Percentiles rank a stretch among this genome's conserved stretches.
Conservation (phyloP, 345 rosid species). For the Syzygium aromaticum region DNA sequence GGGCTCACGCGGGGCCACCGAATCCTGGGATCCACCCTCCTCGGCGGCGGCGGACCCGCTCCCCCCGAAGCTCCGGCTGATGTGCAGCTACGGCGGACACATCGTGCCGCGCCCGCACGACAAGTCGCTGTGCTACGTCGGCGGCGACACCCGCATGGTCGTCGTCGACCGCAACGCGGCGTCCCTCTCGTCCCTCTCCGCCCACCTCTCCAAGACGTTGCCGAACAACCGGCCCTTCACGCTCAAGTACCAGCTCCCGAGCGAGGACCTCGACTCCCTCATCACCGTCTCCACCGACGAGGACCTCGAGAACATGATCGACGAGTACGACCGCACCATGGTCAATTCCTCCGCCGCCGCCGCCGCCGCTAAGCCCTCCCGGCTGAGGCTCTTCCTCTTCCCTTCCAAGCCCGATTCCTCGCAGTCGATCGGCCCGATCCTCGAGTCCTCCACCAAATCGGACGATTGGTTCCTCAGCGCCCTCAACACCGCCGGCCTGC, state of each 20-base stretch:
- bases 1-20: constrained; percentile 68
- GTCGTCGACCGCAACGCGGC: constrained; percentile 66
- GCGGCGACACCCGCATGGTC: constrained; percentile 83
- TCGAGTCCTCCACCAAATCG: constrained; percentile 55
- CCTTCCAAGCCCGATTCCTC: constrained; percentile 60
- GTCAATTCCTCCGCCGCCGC: constrained; percentile 19
- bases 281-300: constrained; percentile 91
- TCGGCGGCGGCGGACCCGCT: constrained; percentile 19
- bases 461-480: constrained; percentile 94
- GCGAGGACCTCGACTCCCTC: constrained; percentile 88
- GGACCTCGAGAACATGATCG: constrained; percentile 94
- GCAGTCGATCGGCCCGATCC: constrained; percentile 66
- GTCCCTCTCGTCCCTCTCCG: constrained; percentile 41
- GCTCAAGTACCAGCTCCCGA: constrained; percentile 88
- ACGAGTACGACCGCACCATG: constrained; percentile 76
- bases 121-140: constrained; percentile 61
- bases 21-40: constrained; percentile 13
- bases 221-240: constrained; percentile 58
- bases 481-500: constrained; percentile 50
- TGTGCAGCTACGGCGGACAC: constrained; percentile 91
- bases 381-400: constrained; percentile 84
- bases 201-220: constrained; percentile 57
- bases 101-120: constrained; percentile 93
- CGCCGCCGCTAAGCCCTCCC: constrained; percentile 28
- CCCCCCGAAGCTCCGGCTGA: constrained; percentile 52